Conservation (phyloP, 257 asterid species). For the Lavandula angustifolia region DNA sequence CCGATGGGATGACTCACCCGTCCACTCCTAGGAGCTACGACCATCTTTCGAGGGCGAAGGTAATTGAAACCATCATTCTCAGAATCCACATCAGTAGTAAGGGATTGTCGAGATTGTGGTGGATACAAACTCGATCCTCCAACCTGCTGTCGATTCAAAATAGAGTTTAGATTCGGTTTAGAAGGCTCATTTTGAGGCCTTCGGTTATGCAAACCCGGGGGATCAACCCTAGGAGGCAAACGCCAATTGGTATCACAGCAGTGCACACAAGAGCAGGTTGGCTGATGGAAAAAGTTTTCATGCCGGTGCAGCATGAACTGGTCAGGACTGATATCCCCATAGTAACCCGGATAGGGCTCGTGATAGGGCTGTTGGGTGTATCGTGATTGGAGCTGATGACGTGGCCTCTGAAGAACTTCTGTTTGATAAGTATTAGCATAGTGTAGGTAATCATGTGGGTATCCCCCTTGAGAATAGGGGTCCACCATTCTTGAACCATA, state of each 20-base stretch:
- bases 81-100: conserved; percentile 48
- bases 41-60: conserved; percentile 52
- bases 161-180: conserved; percentile 19
- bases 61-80: conserved; percentile 51
- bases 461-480: conserved; percentile 47
- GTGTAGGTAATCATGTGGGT: conserved; percentile 44
- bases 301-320: conserved; percentile 59
- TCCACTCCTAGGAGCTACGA: conserved; percentile 43
- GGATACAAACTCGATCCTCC: conserved; percentile 42
- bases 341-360: conserved; percentile 52
- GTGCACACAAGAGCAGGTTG: conserved; percentile 80
- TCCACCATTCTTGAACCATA: conserved; percentile 47
- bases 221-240: conserved; percentile 53
- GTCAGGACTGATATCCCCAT: conserved; percentile 49
- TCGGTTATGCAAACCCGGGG: conserved; percentile 38
- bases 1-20: conserved; percentile 55
- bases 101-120: conserved; percentile 41
- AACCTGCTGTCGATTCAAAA: no score
- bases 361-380: conserved; percentile 29
- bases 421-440: conserved; percentile 45
- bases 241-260: conserved; percentile 61
- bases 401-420: conserved; percentile 51
- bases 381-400: conserved; percentile 23
- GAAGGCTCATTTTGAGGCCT: conserved; percentile 48
- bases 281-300: conserved; percentile 69